These are phyloP conservation scores for Anthoceros angustus DNA, from an alignment of 225 moss, liverwort and hornwort genomes.

Conservation along the genomic window DNA sequence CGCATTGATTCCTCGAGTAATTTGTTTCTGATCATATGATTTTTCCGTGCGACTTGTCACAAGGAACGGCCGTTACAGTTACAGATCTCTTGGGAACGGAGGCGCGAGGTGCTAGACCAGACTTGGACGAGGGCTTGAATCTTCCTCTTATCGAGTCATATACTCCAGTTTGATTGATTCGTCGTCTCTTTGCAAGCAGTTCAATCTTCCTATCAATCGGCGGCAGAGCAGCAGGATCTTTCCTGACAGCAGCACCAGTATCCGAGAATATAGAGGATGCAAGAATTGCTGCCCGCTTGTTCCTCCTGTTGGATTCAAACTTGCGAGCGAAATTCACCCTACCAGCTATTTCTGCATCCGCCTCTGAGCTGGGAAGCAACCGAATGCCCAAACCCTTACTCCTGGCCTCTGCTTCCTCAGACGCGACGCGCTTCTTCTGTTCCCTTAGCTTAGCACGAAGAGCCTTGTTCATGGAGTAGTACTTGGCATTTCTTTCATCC, in stretches of 20 bases:
- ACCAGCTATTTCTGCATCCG: conserved; percentile 52
- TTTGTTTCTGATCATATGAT: too few relatives aligned
- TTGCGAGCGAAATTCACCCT: conserved; percentile 52
- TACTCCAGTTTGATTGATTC: conserved; percentile 49
- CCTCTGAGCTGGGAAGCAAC: conserved; percentile 46
- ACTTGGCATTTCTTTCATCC: conserved; percentile 75
- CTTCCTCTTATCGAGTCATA: conserved; percentile 53
- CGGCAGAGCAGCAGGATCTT: conserved; percentile 11
- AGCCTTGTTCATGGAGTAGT: conserved; percentile 76
- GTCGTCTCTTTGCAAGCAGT: conserved; percentile 67
- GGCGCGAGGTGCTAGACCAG: not conserved
- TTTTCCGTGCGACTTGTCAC: too few relatives aligned
- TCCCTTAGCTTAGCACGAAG: conserved; percentile 90
- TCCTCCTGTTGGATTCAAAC: conserved; percentile 52
- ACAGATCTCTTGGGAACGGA: too few relatives aligned
- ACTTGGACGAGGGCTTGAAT: conserved; percentile 43
- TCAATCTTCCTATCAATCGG: conserved; percentile 42
- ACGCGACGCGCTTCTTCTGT: conserved; percentile 80
- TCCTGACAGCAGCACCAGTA: conserved; percentile 2
- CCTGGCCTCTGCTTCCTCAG: conserved; percentile 60
- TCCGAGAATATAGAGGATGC: conserved; percentile 71
- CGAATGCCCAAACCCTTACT: conserved; percentile 66
- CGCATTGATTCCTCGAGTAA: too few relatives aligned
- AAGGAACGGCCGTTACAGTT: too few relatives aligned
- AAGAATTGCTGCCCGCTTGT: conserved; percentile 73